These are phyloP conservation scores for Ustilago hordei DNA, from an alignment of 1,284 basidiomycete genomes.

Conservation along the genomic window DNA sequence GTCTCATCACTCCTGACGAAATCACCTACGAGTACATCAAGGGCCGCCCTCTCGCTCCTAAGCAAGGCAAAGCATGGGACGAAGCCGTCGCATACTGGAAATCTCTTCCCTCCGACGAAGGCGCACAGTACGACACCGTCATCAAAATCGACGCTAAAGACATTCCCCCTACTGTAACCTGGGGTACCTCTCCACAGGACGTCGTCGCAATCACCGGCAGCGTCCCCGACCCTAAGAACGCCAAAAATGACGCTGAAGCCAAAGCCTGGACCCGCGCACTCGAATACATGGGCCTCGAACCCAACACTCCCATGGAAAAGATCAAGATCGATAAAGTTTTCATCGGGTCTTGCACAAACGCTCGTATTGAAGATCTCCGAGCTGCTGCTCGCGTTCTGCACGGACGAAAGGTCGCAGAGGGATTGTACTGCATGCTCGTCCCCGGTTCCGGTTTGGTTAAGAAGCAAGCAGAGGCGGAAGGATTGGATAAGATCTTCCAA, in stretches of 20 bases:
- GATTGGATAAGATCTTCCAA: conserved; percentile 68
- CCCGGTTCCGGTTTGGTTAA: conserved; percentile 68
- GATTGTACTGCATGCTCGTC: conserved; percentile 67
- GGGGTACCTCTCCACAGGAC: conserved; percentile 68
- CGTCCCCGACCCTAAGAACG: conserved; percentile 64
- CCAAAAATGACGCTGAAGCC: conserved; percentile 56
- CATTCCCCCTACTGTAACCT: conserved; percentile 67
- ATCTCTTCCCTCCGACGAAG: conserved; percentile 63
- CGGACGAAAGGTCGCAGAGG: conserved; percentile 62
- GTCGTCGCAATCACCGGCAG: conserved; percentile 65
- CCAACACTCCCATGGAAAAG: conserved; percentile 64
- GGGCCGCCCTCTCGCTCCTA: conserved; percentile 65
- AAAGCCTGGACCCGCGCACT: conserved; percentile 59
- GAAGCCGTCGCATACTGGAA: conserved; percentile 65
- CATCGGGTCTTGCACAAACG: conserved; percentile 69
- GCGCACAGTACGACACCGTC: conserved; percentile 65
- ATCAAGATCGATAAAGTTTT: conserved; percentile 69
- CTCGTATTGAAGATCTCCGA: conserved; percentile 67
- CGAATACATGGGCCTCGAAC: conserved; percentile 68
- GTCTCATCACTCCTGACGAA: conserved; percentile 68
- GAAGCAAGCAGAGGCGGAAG: conserved; percentile 69
- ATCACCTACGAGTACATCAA: conserved; percentile 68
- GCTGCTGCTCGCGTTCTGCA: conserved; percentile 65
- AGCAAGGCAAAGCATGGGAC: conserved; percentile 64
- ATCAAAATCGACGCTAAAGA: conserved; percentile 65